Evolutionary conservation across 192 early-diverging fungal genomes (phyloP).

Genomic region (Backusella liffmaniae): DNA sequence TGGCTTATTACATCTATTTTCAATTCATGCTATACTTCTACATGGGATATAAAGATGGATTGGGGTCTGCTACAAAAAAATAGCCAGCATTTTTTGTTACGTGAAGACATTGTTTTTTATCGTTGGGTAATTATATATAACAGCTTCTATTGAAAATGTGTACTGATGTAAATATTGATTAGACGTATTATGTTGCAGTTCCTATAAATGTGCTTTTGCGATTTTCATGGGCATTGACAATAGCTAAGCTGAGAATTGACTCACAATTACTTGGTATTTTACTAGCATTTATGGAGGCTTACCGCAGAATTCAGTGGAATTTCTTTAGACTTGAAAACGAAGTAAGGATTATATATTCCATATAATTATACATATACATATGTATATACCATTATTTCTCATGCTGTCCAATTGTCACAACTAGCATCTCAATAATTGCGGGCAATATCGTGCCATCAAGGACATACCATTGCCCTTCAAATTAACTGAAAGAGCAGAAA

Average conservation of each 20-base stretch:
- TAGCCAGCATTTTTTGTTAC: conserved; percentile 28
- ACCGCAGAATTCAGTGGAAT: conserved; percentile 73
- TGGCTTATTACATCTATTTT: conserved; percentile 26
- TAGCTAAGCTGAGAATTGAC: conserved; percentile 10
- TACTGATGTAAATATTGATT: conserved; percentile 32
- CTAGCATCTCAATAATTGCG: conserved; percentile 75
- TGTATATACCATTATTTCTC: neutral
- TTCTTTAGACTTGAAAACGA: conserved; percentile 83
- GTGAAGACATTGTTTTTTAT: conserved; percentile 39
- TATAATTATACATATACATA: neutral
- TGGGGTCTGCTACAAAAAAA: conserved; percentile 32
- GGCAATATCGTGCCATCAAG: conserved; percentile 75
- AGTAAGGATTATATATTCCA: neutral
- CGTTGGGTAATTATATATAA: conserved; percentile 28
- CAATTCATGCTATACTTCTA: conserved; percentile 33
- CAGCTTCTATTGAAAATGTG: conserved; percentile 19
- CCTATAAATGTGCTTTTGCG: conserved; percentile 61
- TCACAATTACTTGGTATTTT: conserved; percentile 23
- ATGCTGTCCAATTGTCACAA: neutral
- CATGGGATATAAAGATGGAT: conserved; percentile 42
- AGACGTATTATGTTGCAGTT: conserved; percentile 70
- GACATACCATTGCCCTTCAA: conserved; percentile 75
- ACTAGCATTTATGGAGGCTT: conserved; percentile 29
- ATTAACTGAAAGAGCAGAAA: conserved; percentile 13
- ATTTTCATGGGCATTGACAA: conserved; percentile 58